These are phyloP conservation scores for Naegleria gruberi DNA, from an alignment of 208 protist species.

Conservation along the genomic window DNA sequence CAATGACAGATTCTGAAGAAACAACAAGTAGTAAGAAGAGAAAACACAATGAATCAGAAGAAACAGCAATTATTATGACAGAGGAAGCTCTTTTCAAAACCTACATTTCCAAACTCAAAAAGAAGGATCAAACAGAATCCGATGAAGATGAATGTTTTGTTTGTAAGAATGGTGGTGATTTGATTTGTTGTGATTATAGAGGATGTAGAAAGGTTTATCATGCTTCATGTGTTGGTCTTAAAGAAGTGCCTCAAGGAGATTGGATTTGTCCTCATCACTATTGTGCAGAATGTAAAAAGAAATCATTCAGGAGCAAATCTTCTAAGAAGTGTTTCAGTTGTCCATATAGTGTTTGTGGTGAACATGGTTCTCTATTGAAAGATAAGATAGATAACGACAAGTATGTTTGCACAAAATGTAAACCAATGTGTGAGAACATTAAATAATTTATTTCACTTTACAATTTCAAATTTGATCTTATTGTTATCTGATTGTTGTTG, in stretches of 20 bases:
- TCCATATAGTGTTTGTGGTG: neutral
- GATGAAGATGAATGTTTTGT: slow-evolving; percentile 13
- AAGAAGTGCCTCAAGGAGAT: neutral
- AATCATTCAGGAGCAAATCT: neutral
- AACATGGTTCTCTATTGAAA: neutral
- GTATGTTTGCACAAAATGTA: neutral
- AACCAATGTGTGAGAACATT: neutral
- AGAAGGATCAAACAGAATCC: neutral
- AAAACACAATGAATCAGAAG: neutral
- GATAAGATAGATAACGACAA: neutral
- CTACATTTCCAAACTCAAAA: neutral
- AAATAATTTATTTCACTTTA: too few relatives aligned
- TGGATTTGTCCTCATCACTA: neutral
- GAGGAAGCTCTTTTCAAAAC: neutral
- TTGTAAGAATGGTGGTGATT: neutral
- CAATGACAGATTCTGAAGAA: too few relatives aligned
- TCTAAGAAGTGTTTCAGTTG: neutral
- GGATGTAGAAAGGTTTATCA: neutral
- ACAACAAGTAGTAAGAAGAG: neutral
- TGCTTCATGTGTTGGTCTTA: neutral
- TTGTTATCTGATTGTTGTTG: too few relatives aligned
- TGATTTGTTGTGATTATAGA: neutral
- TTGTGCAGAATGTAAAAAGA: neutral
- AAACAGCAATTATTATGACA: neutral
- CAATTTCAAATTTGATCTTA: too few relatives aligned